Conservation (phyloP, 139 green algal species). For the Chlamydomonas asymmetrica region DNA sequence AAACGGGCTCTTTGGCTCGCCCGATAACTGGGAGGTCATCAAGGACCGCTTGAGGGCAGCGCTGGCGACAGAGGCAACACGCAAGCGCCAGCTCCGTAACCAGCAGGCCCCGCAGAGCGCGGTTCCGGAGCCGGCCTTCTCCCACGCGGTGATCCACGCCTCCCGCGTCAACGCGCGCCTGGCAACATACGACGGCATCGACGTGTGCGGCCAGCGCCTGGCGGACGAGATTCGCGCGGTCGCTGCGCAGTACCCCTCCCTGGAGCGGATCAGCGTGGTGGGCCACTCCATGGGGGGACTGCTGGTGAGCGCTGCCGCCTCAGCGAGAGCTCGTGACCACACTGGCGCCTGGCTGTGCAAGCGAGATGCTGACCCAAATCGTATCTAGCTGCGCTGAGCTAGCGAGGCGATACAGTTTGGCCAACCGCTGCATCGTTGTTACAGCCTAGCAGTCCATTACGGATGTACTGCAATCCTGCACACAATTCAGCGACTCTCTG, state of each 20-base stretch:
- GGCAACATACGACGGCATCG: constrained; percentile 69
- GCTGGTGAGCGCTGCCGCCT: too few relatives aligned
- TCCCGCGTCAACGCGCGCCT: constrained; percentile 9
- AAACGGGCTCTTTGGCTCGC: constrained; percentile 72
- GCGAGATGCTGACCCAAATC: too few relatives aligned
- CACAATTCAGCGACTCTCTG: too few relatives aligned
- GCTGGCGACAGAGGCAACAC: constrained; percentile 22
- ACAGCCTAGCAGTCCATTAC: too few relatives aligned
- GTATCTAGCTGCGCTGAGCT: too few relatives aligned
- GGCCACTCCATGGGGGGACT: constrained; percentile 16
- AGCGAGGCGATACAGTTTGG: too few relatives aligned
- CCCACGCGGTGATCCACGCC: background rate
- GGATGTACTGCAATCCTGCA: constrained; percentile 16
- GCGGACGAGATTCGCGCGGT: constrained; percentile 68
- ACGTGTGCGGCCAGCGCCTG: constrained; percentile 76
- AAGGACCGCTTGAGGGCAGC: constrained; percentile 35
- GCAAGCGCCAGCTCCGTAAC: too few relatives aligned
- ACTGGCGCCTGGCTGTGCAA: too few relatives aligned
- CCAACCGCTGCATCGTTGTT: too few relatives aligned
- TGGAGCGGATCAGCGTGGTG: constrained; percentile 66
- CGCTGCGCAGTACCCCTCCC: constrained; percentile 39
- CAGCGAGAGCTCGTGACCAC: too few relatives aligned
- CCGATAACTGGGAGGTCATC: constrained; percentile 69
- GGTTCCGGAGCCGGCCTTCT: background rate
- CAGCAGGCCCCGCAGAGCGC: too few relatives aligned